Percentiles rank a stretch among this genome's conserved stretches.
Conservation (phyloP, 2,329 filamentous ascomycete genomes). For the Knufia petricola region DNA sequence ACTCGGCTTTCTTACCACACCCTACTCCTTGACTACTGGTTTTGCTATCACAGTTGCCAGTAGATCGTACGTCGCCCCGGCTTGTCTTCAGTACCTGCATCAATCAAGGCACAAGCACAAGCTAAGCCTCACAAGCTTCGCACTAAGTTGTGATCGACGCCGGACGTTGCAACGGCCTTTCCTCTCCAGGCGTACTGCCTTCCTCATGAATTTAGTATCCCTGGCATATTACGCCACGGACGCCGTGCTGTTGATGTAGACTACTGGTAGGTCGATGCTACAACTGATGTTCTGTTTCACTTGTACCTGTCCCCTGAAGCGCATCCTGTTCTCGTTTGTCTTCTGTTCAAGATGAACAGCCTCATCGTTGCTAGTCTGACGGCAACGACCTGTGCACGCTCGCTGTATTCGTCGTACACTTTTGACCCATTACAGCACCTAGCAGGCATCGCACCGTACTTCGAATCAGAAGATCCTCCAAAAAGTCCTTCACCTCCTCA, state of each 20-base stretch:
- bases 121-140: not conserved
- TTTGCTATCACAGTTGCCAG: too few relatives aligned
- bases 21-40: too few relatives aligned
- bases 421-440: conserved; percentile 49
- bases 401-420: conserved; percentile 14
- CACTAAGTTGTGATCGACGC: not conserved
- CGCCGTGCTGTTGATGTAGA: too few relatives aligned
- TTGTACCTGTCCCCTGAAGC: not conserved
- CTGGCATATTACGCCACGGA: not conserved
- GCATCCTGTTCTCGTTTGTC: not conserved
- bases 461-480: conserved; percentile 44
- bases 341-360: not conserved
- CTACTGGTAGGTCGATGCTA: too few relatives aligned
- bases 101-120: not conserved
- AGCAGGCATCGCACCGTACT: conserved; percentile 49
- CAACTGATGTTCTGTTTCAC: too few relatives aligned
- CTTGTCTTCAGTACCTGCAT: not conserved
- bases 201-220: not conserved
- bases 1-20: too few relatives aligned
- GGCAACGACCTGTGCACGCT: not conserved
- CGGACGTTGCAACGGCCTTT: not conserved
- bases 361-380: not conserved
- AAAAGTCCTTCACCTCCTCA: conserved; percentile 37
- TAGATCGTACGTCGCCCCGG: too few relatives aligned
- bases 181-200: not conserved